Conservation (phyloP, 2,329 filamentous ascomycete genomes). For the Ceratocystis ficicola region DNA sequence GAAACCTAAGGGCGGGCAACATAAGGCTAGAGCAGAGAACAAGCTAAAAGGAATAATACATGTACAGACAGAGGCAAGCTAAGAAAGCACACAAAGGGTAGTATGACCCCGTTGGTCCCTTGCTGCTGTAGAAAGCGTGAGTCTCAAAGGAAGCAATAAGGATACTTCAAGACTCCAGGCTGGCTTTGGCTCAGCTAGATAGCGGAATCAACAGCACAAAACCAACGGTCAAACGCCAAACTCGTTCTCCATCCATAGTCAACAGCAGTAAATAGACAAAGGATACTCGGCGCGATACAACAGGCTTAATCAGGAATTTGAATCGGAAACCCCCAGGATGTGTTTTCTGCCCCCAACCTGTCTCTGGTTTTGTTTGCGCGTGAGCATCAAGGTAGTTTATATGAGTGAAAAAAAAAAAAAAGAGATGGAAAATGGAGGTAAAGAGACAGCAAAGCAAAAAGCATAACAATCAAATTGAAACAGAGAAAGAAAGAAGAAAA, state of each 20-base stretch:
- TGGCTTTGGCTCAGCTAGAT: not conserved
- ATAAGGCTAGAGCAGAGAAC: not conserved
- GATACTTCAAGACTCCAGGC: no score
- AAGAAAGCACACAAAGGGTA: not conserved
- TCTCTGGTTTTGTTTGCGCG: not conserved
- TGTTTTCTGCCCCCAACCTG: not conserved
- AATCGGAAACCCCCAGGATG: not conserved
- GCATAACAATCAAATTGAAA: constrained; percentile 11
- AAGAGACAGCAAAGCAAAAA: constrained; percentile 5
- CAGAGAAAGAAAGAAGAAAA: constrained; percentile 9
- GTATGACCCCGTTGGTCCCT: no score
- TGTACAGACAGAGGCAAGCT: not conserved
- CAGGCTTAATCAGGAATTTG: not conserved
- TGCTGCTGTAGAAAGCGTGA: not conserved
- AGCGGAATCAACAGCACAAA: not conserved
- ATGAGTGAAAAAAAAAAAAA: constrained; percentile 19
- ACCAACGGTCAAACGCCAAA: not conserved
- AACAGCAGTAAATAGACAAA: not conserved
- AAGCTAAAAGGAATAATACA: constrained; percentile 11
- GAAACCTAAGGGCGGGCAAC: not conserved
- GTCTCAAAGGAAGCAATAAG: no score
- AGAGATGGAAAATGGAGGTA: constrained; percentile 1
- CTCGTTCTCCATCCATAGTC: not conserved
- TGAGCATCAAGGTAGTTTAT: constrained; percentile 8
- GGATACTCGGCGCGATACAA: not conserved